Evolutionary conservation across 164 flowering plant species (phyloP).

Genomic region (grape (Vitis vinifera)): ASM3070453v1 NC_081816.1:7456001-7456500

Average conservation of each 20-base stretch:
- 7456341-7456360: slow-evolving; percentile 19
- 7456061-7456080: slow-evolving; percentile 33
- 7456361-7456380: slow-evolving; percentile 36
- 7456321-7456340: slow-evolving; percentile 18
- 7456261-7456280: slow-evolving; percentile 6
- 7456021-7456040: slow-evolving; percentile 27
- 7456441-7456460: slow-evolving; percentile 12
- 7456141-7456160: neutral
- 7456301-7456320: slow-evolving; percentile 3
- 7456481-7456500: no score
- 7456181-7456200: no score
- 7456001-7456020: slow-evolving; percentile 23
- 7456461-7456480: neutral
- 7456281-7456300: neutral
- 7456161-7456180: neutral
- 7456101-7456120: neutral
- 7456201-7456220: no score
- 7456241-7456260: slow-evolving; percentile 15
- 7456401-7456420: slow-evolving; percentile 13
- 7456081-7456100: slow-evolving; percentile 52
- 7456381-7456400: slow-evolving; percentile 14
- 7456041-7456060: slow-evolving; percentile 31
- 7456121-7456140: neutral
- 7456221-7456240: neutral
- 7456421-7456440: slow-evolving; percentile 12